Base-by-base conservation (phyloP, 176 grass and related monocot species). In the Neostapfia colusana region DNA sequence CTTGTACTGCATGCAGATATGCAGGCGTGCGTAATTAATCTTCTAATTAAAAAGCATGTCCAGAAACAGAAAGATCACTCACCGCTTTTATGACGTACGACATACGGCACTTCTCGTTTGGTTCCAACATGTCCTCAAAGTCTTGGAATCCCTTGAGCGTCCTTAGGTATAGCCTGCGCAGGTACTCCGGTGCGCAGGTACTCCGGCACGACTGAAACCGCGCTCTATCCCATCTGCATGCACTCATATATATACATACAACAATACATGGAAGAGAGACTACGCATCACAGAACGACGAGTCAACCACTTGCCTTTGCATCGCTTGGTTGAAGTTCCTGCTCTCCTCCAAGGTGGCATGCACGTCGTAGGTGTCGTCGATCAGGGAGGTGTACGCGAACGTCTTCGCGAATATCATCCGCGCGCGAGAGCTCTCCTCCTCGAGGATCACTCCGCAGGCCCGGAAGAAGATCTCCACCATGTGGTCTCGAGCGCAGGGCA, bases 311-410 rank as follows among this genome's bases (percentile, higher is more conserved):
- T 62, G 27, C 79, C 50, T 73, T 27, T 61, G 45, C 6, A 73
- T 54, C 45, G 79, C 48, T 53, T 81, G 13, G 58, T 48, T 72
- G 12, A 81, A 35, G 1, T 35, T 50, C 21, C 31, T 20, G 13
- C 8, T 26, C 65, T 81, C 79, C 26, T 81, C 66, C 7, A 73
- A 17, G 40, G 79, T 81, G 5, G 36, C 66, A 45, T 81, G 70
- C 20, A 70, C 34, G 16, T 81, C 79, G 10, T 34, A 49, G 18
- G 48, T 72, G 38, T 81, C 79, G 23, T 81, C 67, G 2, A 81
- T 6, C 11, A 81, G 26, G n/a, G 50, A 35, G 20, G 44, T 27
- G 1, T 63, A 8, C 4, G 16, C 40, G 6, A 70, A 41, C 2
- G 12, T 10, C 53, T 81, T 81, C 1, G 67, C 20, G 6, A 41